A percentile compares a stretch with the other conserved stretches of the same genome.
Evolutionary conservation across 2,329 filamentous ascomycete species (phyloP).

Genomic region (Metarhizium album): DNA sequence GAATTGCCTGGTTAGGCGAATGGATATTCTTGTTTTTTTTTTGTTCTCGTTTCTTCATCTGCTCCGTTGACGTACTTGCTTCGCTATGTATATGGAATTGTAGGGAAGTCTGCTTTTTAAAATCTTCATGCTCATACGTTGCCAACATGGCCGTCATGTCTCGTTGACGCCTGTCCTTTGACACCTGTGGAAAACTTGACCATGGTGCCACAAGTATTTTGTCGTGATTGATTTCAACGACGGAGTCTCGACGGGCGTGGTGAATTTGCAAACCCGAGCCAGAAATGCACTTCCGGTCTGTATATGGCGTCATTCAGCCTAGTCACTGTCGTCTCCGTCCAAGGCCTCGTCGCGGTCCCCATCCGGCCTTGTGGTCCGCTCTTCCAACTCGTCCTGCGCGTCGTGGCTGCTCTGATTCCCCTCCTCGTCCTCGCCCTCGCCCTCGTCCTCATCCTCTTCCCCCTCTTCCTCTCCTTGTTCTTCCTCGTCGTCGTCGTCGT

Average conservation of each 20-base stretch:
- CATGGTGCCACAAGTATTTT: too few species aligned
- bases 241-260: too few species aligned
- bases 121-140: neutral
- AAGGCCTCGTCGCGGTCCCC: constrained; percentile 50
- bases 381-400: constrained; percentile 42
- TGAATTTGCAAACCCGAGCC: too few species aligned
- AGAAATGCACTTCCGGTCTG: neutral
- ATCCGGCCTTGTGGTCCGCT: constrained; percentile 33
- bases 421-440: constrained; percentile 32
- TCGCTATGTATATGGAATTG: neutral
- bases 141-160: neutral
- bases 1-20: constrained; percentile 4
- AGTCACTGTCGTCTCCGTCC: constrained; percentile 51
- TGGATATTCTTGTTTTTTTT: neutral
- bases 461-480: too few species aligned
- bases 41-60: too few species aligned
- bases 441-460: constrained; percentile 26
- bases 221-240: neutral
- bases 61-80: neutral
- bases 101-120: neutral
- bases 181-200: too few species aligned
- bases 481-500: constrained; percentile 19
- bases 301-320: neutral
- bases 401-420: constrained; percentile 30
- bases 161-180: too few species aligned